Base-by-base conservation (phyloP, 768 basidiomycete genomes). In the Naganishia vishniacii region DNA sequence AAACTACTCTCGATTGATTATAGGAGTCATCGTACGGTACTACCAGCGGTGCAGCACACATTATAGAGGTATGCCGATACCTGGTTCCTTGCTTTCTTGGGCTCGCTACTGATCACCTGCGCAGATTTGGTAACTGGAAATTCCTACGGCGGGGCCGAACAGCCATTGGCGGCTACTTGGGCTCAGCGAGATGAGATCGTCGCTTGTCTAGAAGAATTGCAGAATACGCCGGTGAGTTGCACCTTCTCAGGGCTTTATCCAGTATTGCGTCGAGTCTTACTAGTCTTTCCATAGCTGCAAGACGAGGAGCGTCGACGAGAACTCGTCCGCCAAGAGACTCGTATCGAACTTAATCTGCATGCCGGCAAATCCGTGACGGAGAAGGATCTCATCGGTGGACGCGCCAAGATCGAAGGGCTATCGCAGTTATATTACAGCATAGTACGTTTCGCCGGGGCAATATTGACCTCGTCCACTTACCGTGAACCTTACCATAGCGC, bases 1-100 rank as follows among this genome's bases (percentile, higher is more conserved):
- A 77, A 92, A 87, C 73, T 95, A 97, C 74, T 86, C 90, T 18
- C 84, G 91, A n/a, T 81, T 98, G 31, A 93, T 98, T 63, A 83
- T 98, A 32, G 86, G 88, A 16, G 88, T 98, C 60, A 88, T 97
- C 63, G 91, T 94, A 42, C 92, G 95, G 75, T 95, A 94, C 73
- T 95, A 97, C 71, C 91, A 95, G 73, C 84, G 88, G 28, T 97
- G 91, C 69, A 91, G 89, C 69, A 87, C 91, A 71, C 83, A 86
- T 41, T 95, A 90, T 75, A 87, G 91, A 67, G 83, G 84, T 72
- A n/a, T 62, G 69, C 45, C 12, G n/a, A 31, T 23, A 15, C 15
- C 48, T 29, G 42, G 8, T n/a, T 48, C 28, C 13, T 53, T 40
- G 41, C 7, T 41, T 42, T 12, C 23, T 20, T 28, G 15, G 6